Evolutionary conservation across 2,329 filamentous ascomycete genomes (phyloP).

Genomic region (Fusarium gaditjirri): DNA sequence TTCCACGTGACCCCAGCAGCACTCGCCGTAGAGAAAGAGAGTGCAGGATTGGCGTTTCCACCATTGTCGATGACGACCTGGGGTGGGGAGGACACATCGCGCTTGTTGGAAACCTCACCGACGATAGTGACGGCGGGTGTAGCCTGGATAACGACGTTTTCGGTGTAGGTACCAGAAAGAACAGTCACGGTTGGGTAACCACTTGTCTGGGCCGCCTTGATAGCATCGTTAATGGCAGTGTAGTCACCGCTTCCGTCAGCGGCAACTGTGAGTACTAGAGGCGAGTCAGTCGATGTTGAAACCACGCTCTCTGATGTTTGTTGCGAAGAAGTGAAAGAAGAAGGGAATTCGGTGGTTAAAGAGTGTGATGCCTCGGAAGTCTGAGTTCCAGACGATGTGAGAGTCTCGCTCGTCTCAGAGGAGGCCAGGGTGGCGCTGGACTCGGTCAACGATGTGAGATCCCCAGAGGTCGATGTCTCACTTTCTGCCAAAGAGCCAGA

Average conservation of each 20-base stretch:
- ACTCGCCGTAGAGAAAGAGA: slow-evolving; percentile 6
- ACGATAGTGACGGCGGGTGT: slow-evolving; percentile 55
- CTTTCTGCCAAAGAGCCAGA: not conserved
- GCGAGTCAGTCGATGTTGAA: slow-evolving; percentile 33
- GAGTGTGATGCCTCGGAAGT: slow-evolving; percentile 7
- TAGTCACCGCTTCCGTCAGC: slow-evolving; percentile 56
- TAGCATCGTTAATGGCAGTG: slow-evolving; percentile 56
- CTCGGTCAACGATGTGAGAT: not conserved
- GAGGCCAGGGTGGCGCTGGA: not conserved
- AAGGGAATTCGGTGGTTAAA: slow-evolving; percentile 12
- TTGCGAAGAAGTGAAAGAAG: slow-evolving; percentile 23
- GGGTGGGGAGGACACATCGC: slow-evolving; percentile 6
- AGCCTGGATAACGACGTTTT: slow-evolving; percentile 53
- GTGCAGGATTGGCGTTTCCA: not conserved
- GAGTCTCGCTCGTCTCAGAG: not conserved
- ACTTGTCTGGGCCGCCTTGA: slow-evolving; percentile 53
- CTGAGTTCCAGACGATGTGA: not conserved
- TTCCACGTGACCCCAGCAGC: slow-evolving; percentile 26
- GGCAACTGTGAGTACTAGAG: slow-evolving; percentile 55
- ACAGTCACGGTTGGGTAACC: slow-evolving; percentile 56
- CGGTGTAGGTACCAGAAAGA: slow-evolving; percentile 57
- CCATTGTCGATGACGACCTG: slow-evolving; percentile 33
- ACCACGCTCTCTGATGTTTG: slow-evolving; percentile 16
- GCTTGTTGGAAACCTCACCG: slow-evolving; percentile 50
- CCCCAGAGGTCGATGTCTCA: not conserved